Conservation (phyloP, 352 stramenopile genomes). For the Aphanomyces astaci region DNA sequence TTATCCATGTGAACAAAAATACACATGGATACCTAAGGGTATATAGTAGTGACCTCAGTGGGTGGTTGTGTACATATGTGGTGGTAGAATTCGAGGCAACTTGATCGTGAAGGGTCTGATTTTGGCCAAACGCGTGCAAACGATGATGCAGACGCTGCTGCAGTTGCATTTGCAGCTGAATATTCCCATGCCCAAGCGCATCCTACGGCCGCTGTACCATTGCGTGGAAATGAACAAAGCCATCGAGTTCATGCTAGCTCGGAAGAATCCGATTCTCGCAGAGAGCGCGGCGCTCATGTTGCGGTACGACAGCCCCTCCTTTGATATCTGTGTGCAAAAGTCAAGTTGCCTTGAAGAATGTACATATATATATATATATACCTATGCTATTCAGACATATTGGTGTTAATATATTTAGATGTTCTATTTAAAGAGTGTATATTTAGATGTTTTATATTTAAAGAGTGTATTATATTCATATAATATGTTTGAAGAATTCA, state of each 20-base stretch:
- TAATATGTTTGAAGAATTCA: too few species aligned
- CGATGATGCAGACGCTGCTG: conserved; percentile 85
- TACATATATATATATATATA: too few species aligned
- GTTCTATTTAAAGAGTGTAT: too few species aligned
- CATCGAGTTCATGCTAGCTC: conserved; percentile 89
- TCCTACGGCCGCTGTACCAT: conserved; percentile 78
- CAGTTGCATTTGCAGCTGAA: conserved; percentile 82
- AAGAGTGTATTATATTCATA: too few species aligned
- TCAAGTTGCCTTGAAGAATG: too few species aligned
- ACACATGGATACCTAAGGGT: too few species aligned
- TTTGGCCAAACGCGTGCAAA: conserved; percentile 81
- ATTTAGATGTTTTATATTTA: too few species aligned
- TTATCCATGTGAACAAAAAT: too few species aligned
- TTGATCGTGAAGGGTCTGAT: conserved; percentile 89
- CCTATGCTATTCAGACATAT: too few species aligned
- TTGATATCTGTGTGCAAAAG: not conserved
- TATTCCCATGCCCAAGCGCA: conserved; percentile 78
- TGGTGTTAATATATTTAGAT: too few species aligned
- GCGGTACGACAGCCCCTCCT: conserved; percentile 24
- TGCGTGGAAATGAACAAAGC: conserved; percentile 89
- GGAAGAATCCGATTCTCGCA: conserved; percentile 74
- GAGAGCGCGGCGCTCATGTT: conserved; percentile 68
- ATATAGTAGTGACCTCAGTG: too few species aligned
- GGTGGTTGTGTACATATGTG: too few species aligned
- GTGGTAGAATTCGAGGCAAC: conserved; percentile 56